These are phyloP conservation scores for Solanum lycopersicoides DNA, from an alignment of 257 asterid species.

Conservation along the genomic window DNA sequence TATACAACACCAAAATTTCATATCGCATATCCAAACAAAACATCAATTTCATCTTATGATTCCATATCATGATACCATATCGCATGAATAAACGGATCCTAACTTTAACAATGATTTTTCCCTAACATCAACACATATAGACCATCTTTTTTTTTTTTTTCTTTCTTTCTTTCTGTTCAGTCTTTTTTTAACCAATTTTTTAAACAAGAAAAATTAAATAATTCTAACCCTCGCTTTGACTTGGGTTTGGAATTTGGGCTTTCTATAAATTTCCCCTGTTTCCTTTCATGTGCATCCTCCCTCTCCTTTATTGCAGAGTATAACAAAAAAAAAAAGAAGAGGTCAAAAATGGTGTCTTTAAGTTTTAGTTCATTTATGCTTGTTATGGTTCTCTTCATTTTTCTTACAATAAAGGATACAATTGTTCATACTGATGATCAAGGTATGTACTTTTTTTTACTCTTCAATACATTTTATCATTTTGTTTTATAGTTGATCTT, in stretches of 20 bases:
- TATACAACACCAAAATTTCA: no score
- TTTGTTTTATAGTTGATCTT: not conserved
- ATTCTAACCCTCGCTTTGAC: slow-evolving; percentile 50
- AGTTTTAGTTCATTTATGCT: slow-evolving; percentile 6
- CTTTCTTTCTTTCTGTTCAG: not conserved
- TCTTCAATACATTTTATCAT: not conserved
- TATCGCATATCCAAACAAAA: no score
- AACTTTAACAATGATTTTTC: not conserved
- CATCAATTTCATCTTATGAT: no score
- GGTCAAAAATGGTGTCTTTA: slow-evolving; percentile 7
- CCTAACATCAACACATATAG: slow-evolving; percentile 1
- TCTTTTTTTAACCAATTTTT: slow-evolving; percentile 5
- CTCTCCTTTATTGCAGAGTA: slow-evolving; percentile 1
- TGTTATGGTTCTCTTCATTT: slow-evolving; percentile 10
- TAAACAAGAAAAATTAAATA: not conserved
- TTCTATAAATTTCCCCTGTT: slow-evolving; percentile 11
- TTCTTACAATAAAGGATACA: slow-evolving; percentile 4
- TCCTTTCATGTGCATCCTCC: not conserved
- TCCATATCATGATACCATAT: no score
- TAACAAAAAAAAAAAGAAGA: not conserved
- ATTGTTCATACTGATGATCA: slow-evolving; percentile 9
- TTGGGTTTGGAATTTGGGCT: slow-evolving; percentile 25
- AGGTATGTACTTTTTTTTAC: slow-evolving; percentile 29
- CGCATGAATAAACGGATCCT: no score
- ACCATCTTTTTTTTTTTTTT: not conserved